Evolutionary conservation across 2,329 filamentous ascomycete species (phyloP), one percentile per base, ranked within the genome.

Genomic region (Colletotrichum somersetense): DNA sequence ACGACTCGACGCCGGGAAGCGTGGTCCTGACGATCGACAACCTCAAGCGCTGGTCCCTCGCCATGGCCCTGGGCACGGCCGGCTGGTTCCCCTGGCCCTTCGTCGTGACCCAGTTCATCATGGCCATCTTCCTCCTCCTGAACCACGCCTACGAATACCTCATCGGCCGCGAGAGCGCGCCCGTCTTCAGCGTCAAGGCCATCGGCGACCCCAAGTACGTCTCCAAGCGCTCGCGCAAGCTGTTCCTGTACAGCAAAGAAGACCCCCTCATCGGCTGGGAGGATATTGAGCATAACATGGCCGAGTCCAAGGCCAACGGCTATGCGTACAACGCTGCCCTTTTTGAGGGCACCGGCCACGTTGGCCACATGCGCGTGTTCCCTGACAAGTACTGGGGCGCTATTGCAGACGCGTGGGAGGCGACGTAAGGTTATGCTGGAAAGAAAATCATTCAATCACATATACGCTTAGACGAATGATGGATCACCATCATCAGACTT

Each of bases 321-420:
- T 91, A 87, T 74, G 76, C 77, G 30, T 85, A 87, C 1, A 80
- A 83, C 1, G 80, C 83, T 26, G 86, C 88, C 69, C 76, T 86
- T 40, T 92, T 92, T 73, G 84, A 89, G 62, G 87, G 85, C 5
- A 89, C 87, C 62, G 81, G 85, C 1, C 90, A 92, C 78, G 90
- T 91, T 23, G 89, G 88, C 1, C 89, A 92, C 76, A 87, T 92
- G 81, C 82, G 86, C 23, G 80, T 85, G 78, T 85, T 90, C 67
- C 85, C 86, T 1, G 83, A 83, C 42, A 82, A 86, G 77, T 92
- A 92, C 76, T 92, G 90, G 90, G 77, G 74, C 1, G 79, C 82
- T 0, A 84, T 88, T 42, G 61, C 75, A 35, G 66, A 68, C 4
- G 75, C 75, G 30, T 81, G 80, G 80, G 75, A 75, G 50, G 58